Evolutionary conservation across 2,329 filamentous ascomycete species (phyloP).

Genomic region (Aureobasidium sp.): DNA sequence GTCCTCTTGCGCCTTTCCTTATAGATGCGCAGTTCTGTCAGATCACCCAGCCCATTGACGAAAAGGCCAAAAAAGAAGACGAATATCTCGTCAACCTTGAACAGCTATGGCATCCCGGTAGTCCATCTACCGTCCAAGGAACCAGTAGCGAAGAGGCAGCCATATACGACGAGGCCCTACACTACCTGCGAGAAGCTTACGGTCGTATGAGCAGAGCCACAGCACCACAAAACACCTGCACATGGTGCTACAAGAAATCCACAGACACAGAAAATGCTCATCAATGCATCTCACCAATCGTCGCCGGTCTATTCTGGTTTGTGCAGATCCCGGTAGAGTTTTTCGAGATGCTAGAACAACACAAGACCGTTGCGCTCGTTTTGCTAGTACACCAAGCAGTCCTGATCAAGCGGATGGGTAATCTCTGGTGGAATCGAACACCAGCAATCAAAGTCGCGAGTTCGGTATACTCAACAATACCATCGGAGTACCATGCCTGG

Average conservation of each 20-base stretch:
- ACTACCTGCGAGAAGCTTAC: slow-evolving; percentile 9
- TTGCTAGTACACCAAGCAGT: slow-evolving; percentile 6
- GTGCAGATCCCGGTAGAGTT: slow-evolving; percentile 4
- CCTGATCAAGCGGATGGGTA: neutral
- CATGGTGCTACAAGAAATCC: slow-evolving; percentile 9
- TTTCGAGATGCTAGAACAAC: slow-evolving; percentile 13
- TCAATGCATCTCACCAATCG: slow-evolving; percentile 1
- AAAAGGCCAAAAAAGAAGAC: slow-evolving; percentile 4
- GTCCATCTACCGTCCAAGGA: neutral
- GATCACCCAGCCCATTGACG: neutral
- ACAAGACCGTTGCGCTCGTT: slow-evolving; percentile 4
- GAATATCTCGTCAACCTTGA: slow-evolving; percentile 2
- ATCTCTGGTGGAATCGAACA: slow-evolving; percentile 11
- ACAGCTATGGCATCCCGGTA: slow-evolving; percentile 6
- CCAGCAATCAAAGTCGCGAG: slow-evolving; percentile 10
- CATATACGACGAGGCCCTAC: slow-evolving; percentile 10
- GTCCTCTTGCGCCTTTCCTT: neutral
- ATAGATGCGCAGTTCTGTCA: neutral
- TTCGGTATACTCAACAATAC: neutral
- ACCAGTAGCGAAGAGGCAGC: neutral
- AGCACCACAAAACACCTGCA: slow-evolving; percentile 2
- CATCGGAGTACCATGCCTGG: slow-evolving; percentile 11
- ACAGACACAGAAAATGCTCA: neutral
- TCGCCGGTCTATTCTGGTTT: slow-evolving; percentile 7
- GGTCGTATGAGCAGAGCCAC: slow-evolving; percentile 12